Conservation (phyloP, 305 asterid genomes). For the Fraxinus ornus region DNA sequence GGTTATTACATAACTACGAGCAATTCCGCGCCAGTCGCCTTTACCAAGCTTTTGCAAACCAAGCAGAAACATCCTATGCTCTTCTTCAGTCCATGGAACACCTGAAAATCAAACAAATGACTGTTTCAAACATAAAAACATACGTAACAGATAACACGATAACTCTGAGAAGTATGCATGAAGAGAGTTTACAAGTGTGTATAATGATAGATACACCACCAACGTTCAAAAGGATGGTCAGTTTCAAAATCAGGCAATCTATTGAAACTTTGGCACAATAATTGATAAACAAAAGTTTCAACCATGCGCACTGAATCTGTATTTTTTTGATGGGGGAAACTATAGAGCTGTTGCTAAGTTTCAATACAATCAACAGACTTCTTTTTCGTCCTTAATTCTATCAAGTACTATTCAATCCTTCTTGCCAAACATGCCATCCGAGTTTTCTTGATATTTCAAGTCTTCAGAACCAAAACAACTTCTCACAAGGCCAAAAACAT, state of each 20-base stretch:
- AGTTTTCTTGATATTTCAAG: background rate
- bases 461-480: background rate
- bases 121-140: conserved; percentile 14
- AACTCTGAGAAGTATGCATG: background rate
- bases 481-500: background rate
- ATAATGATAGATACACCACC: background rate
- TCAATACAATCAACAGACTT: background rate
- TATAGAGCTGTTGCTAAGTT: background rate
- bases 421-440: background rate
- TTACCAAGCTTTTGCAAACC: conserved; percentile 98
- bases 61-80: conserved; percentile 85
- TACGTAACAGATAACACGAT: background rate
- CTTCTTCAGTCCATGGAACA: conserved; percentile 98
- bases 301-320: background rate
- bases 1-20: conserved; percentile 84
- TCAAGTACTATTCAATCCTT: background rate
- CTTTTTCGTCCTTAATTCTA: background rate
- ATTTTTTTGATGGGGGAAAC: background rate
- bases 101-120: conserved; percentile 47
- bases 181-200: background rate
- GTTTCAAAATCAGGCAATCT: background rate
- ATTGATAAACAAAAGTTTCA: background rate
- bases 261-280: background rate
- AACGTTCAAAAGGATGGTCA: background rate
- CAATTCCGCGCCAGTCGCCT: conserved; percentile 99